Evolutionary conservation across 345 rosid species (phyloP), one percentile per base, ranked within the genome.

Genomic region (Gossypium bickii): DNA sequence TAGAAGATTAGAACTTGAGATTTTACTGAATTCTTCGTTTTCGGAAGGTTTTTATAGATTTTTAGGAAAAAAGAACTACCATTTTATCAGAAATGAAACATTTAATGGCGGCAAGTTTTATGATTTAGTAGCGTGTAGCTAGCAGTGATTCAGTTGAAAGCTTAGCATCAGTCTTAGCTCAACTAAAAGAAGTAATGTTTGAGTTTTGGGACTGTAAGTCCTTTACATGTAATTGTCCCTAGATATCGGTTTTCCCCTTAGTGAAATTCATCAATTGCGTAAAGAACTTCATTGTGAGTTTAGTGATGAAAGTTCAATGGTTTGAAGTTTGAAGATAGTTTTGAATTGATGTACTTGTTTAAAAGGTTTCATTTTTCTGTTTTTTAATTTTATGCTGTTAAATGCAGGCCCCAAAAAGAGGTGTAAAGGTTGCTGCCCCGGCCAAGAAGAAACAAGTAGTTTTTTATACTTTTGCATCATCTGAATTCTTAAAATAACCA

Each of bases 321-420:
- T 24, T 47, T 48, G 57, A 67, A 48, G 57, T 24, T 47, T 67
- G 43, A 48, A 24, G 15, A 1, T 48, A 25, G 22, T 48, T 25
- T 8, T 24, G 71, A 24, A 49, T 48, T 49, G 13, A 49, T 68
- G 8, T 24, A 8, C 22, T 68, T 9, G 43, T 48, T 48, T 68
- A 9, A 3, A 68, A 15, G 72, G 38, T 27, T 24, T 13, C 3
- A 0, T 25, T 20, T 15, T 15, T 49, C 7, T 25, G 20, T 22
- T 48, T 34, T 43, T 34, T 16, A 17, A 15, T 7, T 18, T 20
- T 2, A 18, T 41, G 5, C 25, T 72, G 66, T 62, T 48, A 62
- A 47, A 49, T 62, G 77, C 69, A 77, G 80, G 83, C 69, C 64
- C 80, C 83, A 7, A 80, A 76, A 74, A 76, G 45, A 80, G 82